Evolutionary conservation across 1,284 basidiomycete genomes (phyloP), one percentile per base, ranked within the genome.

Genomic region (Hymenochaete sp.): DNA sequence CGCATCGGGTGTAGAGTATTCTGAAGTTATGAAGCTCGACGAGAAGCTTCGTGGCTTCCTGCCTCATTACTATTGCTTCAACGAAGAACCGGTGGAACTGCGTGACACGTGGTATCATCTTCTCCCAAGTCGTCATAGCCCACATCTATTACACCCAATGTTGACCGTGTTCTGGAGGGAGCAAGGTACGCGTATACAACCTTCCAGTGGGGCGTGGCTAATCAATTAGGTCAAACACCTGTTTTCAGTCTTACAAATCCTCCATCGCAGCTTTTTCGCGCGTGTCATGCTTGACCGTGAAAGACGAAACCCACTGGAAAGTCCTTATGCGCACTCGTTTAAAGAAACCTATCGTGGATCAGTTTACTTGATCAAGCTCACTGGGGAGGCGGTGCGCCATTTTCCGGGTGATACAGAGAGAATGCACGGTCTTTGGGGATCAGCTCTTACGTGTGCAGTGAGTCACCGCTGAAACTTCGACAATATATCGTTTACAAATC

Each of bases 21-120:
- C 50, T 13, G 48, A 51, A 9, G 47, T 55, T 10, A 41, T 55
- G 16, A 44, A 48, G n/a, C 27, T 55, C 3, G 53, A 55, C 38
- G 44, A 48, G 8, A 44, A 50, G 21, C 39, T 55, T 9, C 47
- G 50, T 7, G 39, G 44, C 26, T 42, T 28, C 38, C 40, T n/a
- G n/a, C 32, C 28, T 26, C 44, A 27, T 24, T 40, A 6, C 22
- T 48, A 18, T 35, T 31, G 18, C 11, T n/a, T n/a, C n/a, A n/a
- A n/a, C n/a, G n/a, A 38, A 25, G 44, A 51, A 28, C 36, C 13
- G 18, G 11, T 11, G 8, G 47, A 18, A 11, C 38, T 18, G 32
- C 44, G 3, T 44, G 48, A 16, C 19, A 27, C 8, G 49, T 50
- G 42, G 36, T 38, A 27, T 33, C 31, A 9, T 37, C 33, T 6